Percentiles rank a stretch among this genome's conserved stretches.
phyloP scores from a whole-genome alignment of 495 filamentous ascomycete species.

The Astrocystis sublimbata region DNA sequence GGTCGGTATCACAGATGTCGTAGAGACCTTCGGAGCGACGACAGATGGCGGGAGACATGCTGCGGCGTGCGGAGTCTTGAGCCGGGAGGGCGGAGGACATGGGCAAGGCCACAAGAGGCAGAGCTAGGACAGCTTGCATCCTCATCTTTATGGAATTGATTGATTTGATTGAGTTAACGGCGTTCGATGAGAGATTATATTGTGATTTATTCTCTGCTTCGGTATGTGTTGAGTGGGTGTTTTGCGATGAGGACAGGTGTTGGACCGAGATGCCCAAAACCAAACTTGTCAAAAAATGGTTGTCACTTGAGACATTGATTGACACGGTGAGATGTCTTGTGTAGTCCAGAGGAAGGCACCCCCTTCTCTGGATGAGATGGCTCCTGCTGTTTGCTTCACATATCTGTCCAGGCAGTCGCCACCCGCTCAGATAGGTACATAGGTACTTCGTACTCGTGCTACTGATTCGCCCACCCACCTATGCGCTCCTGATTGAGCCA shows the following conservation, averaged over 20 bases:
- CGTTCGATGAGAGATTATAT: too few relatives aligned
- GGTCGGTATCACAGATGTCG: constrained; percentile 17
- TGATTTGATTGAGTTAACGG: too few relatives aligned
- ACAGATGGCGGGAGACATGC: neutral
- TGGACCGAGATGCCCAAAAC: too few relatives aligned
- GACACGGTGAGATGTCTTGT: neutral
- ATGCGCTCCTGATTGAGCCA: neutral
- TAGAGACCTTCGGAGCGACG: neutral
- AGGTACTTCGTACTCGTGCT: too few relatives aligned
- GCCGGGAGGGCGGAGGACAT: neutral
- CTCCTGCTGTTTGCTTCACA: neutral
- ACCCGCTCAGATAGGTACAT: neutral
- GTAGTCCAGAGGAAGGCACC: neutral
- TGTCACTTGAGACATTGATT: neutral
- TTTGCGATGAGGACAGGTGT: neutral
- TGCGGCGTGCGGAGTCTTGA: neutral
- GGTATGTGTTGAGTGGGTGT: neutral
- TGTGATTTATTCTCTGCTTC: neutral
- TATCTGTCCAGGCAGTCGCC: neutral
- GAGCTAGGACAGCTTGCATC: neutral
- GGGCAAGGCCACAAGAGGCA: neutral
- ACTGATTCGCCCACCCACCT: neutral
- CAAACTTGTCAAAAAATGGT: too few relatives aligned
- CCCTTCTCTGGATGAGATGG: neutral
- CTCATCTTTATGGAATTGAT: neutral